Conservation (phyloP, 176 grass and related monocot genomes). For the Secale cereale region DNA sequence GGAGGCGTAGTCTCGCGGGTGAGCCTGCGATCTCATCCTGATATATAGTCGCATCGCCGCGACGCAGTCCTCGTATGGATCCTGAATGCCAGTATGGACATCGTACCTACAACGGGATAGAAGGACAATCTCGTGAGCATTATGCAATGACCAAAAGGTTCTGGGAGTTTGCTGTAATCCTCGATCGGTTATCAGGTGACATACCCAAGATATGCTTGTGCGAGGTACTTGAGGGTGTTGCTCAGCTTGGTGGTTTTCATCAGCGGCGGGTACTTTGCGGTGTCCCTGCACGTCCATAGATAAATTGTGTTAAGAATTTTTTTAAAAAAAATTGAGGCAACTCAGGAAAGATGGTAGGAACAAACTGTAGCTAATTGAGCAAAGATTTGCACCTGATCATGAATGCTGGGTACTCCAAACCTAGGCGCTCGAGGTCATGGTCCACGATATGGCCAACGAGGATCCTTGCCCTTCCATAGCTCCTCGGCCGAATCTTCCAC, state of each 20-base stretch:
- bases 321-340: neutral
- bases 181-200: conserved; percentile 6
- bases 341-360: neutral
- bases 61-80: conserved; percentile 71
- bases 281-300: conserved; percentile 53
- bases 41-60: conserved; percentile 72
- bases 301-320: neutral
- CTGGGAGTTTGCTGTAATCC: neutral
- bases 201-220: conserved; percentile 89
- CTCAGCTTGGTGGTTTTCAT: conserved; percentile 98
- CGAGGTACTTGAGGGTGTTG: conserved; percentile 79
- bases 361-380: neutral
- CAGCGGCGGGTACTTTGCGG: conserved; percentile 74
- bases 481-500: conserved; percentile 71
- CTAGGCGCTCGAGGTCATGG: conserved; percentile 70
- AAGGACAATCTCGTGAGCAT: conserved; percentile 5
- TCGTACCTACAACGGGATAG: conserved; percentile 54
- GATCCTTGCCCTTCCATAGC: conserved; percentile 51
- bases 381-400: conserved; percentile 48
- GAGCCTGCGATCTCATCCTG: conserved; percentile 67
- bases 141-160: neutral
- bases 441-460: conserved; percentile 76
- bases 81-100: conserved; percentile 71
- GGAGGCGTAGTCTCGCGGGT: conserved; percentile 46
- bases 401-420: conserved; percentile 70